Evolutionary conservation across 371 early-diverging fungal species (phyloP).

Genomic region (Mucor saturninus): DNA sequence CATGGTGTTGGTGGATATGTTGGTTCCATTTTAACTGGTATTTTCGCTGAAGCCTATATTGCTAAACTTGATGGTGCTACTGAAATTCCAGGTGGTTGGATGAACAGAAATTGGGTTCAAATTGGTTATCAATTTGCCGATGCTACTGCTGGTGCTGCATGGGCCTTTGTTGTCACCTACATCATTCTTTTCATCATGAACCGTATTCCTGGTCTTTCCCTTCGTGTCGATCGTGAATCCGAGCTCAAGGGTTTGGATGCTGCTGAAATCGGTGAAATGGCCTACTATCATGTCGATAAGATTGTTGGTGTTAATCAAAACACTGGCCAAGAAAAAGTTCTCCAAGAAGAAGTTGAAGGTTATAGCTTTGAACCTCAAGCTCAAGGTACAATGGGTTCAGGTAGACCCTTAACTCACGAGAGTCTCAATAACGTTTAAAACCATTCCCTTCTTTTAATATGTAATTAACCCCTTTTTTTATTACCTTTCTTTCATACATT

Average conservation of each 20-base stretch:
- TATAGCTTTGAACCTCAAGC: conserved; percentile 27
- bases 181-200: conserved; percentile 79
- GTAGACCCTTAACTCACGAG: conserved; percentile 22
- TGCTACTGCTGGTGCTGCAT: conserved; percentile 72
- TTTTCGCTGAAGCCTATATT: conserved; percentile 83
- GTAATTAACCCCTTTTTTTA: conserved; percentile 1
- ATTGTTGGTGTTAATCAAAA: conserved; percentile 43
- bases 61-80: conserved; percentile 75
- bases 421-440: conserved; percentile 29
- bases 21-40: conserved; percentile 86
- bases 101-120: conserved; percentile 84
- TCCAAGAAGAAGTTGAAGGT: conserved; percentile 42
- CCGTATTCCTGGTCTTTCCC: conserved; percentile 74
- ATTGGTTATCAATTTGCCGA: conserved; percentile 83
- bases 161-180: conserved; percentile 80
- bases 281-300: conserved; percentile 63
- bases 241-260: conserved; percentile 79
- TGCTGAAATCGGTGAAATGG: conserved; percentile 80
- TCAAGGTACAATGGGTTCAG: conserved; percentile 32
- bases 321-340: conserved; percentile 44
- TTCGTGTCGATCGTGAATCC: conserved; percentile 75
- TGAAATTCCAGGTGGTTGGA: conserved; percentile 80
- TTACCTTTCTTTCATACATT: neutral
- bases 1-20: conserved; percentile 88
- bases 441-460: neutral